Base-by-base conservation (phyloP, 2,329 filamentous ascomycete species). In the Alternaria tenuissima region DNA sequence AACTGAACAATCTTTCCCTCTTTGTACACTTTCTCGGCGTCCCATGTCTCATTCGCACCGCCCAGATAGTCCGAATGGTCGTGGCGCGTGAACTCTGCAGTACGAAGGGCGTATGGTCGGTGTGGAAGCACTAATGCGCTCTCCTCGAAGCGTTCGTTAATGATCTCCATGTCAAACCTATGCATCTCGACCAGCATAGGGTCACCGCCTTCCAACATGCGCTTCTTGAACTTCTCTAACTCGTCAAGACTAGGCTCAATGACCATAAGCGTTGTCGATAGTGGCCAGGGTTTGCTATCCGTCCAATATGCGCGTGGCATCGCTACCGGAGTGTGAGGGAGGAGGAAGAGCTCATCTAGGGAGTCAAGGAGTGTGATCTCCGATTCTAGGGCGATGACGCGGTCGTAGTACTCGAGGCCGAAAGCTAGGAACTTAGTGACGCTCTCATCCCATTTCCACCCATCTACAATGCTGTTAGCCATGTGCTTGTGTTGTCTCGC, bases 301-400 rank as follows among this genome's bases (percentile, higher is more conserved):
- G 87, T 80, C 90, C 90, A 92, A 74, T 92, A 92, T 8, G 90
- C 90, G 32, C 88, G 85, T 1, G 90, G 88, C 85, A 92, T 89
- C 3, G 89, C 89, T 4, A 90, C 83, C 1, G 85, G 80, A 1
- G 85, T 83, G 1, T 80, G 73, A 0, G 90, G 90, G 1, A 90
- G 80, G 28, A 89, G 83, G 77, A 93, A 93, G 0, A 92, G 82
- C 55, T 92, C 89, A 66, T 93, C 90, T 82, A 92, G 85, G 22
- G 82, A 78, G 60, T 88, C 66, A 11, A 90, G 82, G 3, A 92
- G 78, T 1, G 85, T 85, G 22, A 86, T 82, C 69, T 92, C 89
- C 8, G 88, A 89, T 73, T 92, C 86, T 46, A 88, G 77, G 52
- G 84, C 81, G 34, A 88, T 80, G 22, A 88, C 80, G 39, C 86